phyloP scores from a whole-genome alignment of 2,329 filamentous ascomycete species.

The Botrytis deweyae region DNA sequence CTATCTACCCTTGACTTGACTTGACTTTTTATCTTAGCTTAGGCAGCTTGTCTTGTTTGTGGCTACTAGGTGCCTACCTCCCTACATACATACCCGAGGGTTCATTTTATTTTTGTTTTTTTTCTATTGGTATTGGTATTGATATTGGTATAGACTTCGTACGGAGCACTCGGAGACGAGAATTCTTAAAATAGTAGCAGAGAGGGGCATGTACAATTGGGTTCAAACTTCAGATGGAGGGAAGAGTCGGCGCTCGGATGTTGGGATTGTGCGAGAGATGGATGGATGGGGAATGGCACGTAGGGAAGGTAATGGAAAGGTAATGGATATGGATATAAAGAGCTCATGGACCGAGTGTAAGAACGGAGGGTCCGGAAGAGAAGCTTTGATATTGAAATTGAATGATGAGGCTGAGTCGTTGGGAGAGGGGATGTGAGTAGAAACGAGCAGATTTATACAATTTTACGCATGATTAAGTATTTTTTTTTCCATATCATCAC shows the following conservation, averaged over 20 bases:
- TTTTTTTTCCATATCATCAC: too few relatives aligned
- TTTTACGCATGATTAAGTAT: too few relatives aligned
- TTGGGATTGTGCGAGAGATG: neutral
- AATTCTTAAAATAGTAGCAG: neutral
- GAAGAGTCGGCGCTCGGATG: neutral
- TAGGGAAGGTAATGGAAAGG: too few relatives aligned
- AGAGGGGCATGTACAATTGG: neutral
- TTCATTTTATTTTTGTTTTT: neutral
- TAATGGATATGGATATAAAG: neutral
- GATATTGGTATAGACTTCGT: neutral
- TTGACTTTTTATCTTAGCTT: neutral
- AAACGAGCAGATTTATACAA: too few relatives aligned
- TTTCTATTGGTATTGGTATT: neutral
- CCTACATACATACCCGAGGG: neutral
- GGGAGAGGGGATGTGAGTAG: neutral
- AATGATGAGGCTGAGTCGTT: neutral
- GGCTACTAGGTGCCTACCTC: neutral
- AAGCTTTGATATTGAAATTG: neutral
- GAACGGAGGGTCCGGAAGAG: neutral
- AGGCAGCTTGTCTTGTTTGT: neutral
- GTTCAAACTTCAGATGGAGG: neutral
- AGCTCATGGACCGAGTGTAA: slow-evolving; percentile 16
- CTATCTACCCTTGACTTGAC: neutral
- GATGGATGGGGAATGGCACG: neutral
- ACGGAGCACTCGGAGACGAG: neutral